Conservation (phyloP, 768 basidiomycete species). For the Mycena haematopus region DNA sequence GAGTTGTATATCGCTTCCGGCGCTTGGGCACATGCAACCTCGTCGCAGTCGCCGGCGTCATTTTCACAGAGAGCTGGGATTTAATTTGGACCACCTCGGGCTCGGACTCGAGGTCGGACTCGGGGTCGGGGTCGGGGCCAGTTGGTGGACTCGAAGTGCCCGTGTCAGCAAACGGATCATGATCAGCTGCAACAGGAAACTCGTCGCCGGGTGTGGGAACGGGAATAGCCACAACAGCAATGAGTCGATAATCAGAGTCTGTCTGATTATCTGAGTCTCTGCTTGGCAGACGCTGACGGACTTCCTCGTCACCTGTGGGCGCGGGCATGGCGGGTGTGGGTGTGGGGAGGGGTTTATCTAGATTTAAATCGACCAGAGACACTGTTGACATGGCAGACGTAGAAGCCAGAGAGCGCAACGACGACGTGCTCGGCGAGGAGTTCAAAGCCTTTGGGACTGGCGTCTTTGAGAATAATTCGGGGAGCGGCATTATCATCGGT, state of each 20-base stretch:
- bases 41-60: neutral
- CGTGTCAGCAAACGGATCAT: neutral
- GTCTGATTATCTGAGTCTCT: neutral
- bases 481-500: neutral
- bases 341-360: conserved; percentile 18
- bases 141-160: too few species aligned
- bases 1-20: neutral
- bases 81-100: neutral
- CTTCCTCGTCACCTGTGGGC: neutral
- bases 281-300: neutral
- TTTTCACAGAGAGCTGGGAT: neutral
- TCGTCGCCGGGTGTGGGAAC: neutral
- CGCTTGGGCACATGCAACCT: neutral
- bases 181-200: neutral
- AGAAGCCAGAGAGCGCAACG: neutral
- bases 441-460: neutral
- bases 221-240: neutral
- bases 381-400: neutral
- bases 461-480: neutral
- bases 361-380: neutral
- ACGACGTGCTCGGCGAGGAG: conserved; percentile 5
- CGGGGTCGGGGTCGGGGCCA: too few species aligned
- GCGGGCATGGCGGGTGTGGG: neutral
- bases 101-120: neutral
- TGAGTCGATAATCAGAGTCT: neutral